Conservation (phyloP, 164 flowering plant genomes). For the Sedum album region DNA sequence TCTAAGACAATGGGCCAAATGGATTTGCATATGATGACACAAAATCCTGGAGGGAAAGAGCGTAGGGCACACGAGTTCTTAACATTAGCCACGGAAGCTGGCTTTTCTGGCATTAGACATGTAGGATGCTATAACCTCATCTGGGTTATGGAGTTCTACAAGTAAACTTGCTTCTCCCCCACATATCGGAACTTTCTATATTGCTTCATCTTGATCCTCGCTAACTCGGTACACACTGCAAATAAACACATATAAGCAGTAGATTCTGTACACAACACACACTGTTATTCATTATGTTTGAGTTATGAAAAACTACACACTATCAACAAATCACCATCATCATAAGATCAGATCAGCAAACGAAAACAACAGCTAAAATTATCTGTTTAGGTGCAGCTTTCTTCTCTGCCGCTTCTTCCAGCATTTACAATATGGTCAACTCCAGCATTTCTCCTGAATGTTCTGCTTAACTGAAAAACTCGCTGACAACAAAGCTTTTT, state of each 20-base stretch:
- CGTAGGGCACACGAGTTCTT: not conserved
- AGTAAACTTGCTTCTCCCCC: too few species aligned
- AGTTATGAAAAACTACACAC: not conserved
- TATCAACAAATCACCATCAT: not conserved
- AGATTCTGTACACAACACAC: not conserved
- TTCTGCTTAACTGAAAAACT: slow-evolving; percentile 57
- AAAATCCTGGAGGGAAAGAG: slow-evolving; percentile 6
- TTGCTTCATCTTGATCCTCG: too few species aligned
- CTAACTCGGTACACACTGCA: too few species aligned
- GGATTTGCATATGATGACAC: not conserved
- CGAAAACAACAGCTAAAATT: not conserved
- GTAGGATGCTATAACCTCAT: not conserved
- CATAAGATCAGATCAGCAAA: not conserved
- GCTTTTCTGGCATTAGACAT: not conserved
- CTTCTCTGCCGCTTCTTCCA: slow-evolving; percentile 29
- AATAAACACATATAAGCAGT: too few species aligned
- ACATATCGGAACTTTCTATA: too few species aligned
- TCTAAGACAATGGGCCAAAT: not conserved
- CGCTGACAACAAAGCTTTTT: slow-evolving; percentile 62
- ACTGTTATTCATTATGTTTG: not conserved
- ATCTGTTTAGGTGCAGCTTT: slow-evolving; percentile 24
- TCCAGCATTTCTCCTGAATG: slow-evolving; percentile 32
- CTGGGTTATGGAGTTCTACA: not conserved
- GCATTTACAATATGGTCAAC: slow-evolving; percentile 39
- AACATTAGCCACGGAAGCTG: not conserved